Conservation (phyloP, 1,284 basidiomycete species). For the Tylopilus sp. region DNA sequence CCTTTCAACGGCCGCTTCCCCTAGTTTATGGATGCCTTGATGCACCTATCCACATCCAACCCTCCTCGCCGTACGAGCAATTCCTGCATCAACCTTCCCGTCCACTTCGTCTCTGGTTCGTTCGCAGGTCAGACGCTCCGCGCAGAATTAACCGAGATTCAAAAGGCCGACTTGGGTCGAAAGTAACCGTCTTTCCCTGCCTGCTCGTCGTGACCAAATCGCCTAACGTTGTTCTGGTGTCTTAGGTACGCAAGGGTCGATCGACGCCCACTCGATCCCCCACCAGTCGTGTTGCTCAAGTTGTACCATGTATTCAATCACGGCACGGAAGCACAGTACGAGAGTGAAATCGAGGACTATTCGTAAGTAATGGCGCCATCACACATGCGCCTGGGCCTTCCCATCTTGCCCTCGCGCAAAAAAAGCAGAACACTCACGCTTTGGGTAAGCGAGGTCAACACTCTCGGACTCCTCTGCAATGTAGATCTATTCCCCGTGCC, state of each 20-base stretch:
- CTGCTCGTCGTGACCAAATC: not conserved
- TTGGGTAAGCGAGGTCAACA: slow-evolving; percentile 39
- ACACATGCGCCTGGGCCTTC: not conserved
- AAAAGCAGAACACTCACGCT: slow-evolving; percentile 3
- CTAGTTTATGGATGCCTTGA: slow-evolving; percentile 22
- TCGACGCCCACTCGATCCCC: slow-evolving; percentile 58
- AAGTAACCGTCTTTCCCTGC: slow-evolving; percentile 41
- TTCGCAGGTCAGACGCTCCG: slow-evolving; percentile 55
- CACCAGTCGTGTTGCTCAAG: slow-evolving; percentile 53
- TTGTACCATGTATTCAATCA: slow-evolving; percentile 44
- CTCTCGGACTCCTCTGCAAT: slow-evolving; percentile 56
- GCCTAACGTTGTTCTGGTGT: slow-evolving; percentile 3
- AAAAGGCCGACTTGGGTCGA: slow-evolving; percentile 60
- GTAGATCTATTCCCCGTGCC: slow-evolving; percentile 59
- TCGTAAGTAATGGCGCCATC: slow-evolving; percentile 36
- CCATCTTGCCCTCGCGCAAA: not conserved
- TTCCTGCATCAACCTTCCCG: slow-evolving; percentile 40
- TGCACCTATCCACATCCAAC: slow-evolving; percentile 10
- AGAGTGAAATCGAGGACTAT: slow-evolving; percentile 43
- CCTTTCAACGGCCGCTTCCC: not conserved
- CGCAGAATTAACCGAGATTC: slow-evolving; percentile 55
- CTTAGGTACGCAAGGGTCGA: slow-evolving; percentile 55
- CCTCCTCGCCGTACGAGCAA: slow-evolving; percentile 27
- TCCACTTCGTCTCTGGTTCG: slow-evolving; percentile 53
- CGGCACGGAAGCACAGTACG: slow-evolving; percentile 38